Base-by-base conservation (phyloP, 495 filamentous ascomycete genomes). In the Aspergillus olivimuriae region DNA sequence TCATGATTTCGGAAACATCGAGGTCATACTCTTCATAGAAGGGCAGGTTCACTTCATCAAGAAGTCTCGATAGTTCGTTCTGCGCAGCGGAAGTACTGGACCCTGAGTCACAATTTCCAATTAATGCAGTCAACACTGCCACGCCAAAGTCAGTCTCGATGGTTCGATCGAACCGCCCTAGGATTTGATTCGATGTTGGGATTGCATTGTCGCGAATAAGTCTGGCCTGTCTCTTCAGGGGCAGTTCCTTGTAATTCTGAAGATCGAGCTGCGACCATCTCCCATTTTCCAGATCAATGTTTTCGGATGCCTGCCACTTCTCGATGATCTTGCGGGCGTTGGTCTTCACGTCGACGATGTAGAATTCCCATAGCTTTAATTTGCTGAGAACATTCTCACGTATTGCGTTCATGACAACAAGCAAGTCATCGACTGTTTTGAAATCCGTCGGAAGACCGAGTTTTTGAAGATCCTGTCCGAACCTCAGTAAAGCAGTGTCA, bases 311-410 rank as follows among this genome's bases (percentile, higher is more conserved):
- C 38, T 39, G 69, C 88, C 90, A 99, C 4, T 78, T 72, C 43
- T 83, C 71, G 4, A 92, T 55, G 24, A 83, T 77, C 2, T 75
- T 75, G 40, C 84, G 75, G 14, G 80, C 72, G 55, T 89, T 76
- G n/a, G 75, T 63, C 31, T 89, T 78, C 2, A 92, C 82, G 56
- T 97, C 77, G 36, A 94, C 60, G 8, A 83, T 82, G 55, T 95
- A 97, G 65, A 82, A 99, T 56, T 99, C 84, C 94, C 94, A 99
- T 4, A 99, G 74, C 26, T 77, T 78, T 47, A 91, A 73, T 14
- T 74, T 72, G 23, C 78, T 76, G 48, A 99, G 78, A 26, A 87
- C 87, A 44, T 88, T 75, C 22, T 81, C 75, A 49, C 94, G 90
- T 34, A 94, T 73, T 8, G 75, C 86, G 15, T 88, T 83, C 82